phyloP scores from a whole-genome alignment of 2,329 filamentous ascomycete genomes.

The Talaromyces sp. region DNA sequence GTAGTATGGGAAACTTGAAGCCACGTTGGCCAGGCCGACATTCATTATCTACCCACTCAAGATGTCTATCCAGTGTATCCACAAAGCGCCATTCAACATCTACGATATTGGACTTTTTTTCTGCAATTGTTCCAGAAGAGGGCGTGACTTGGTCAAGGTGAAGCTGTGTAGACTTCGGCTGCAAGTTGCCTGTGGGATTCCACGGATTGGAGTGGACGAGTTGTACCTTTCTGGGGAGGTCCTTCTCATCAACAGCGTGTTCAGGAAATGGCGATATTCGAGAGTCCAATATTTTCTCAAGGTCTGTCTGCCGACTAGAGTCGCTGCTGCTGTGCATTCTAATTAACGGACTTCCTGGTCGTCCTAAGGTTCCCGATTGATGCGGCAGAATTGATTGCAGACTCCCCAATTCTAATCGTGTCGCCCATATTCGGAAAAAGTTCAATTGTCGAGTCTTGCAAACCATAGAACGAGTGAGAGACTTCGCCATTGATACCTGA shows the following conservation, averaged over 20 bases:
- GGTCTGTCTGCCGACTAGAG: background rate
- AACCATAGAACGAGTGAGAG: background rate
- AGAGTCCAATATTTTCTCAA: background rate
- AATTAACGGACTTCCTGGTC: slow-evolving; percentile 36
- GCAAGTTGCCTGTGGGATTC: background rate
- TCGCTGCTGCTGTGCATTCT: slow-evolving; percentile 24
- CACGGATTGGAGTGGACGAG: background rate
- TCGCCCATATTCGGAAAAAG: slow-evolving; percentile 31
- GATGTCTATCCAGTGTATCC: slow-evolving; percentile 33
- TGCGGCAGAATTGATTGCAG: slow-evolving; percentile 18
- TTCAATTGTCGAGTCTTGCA: background rate
- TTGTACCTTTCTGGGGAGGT: background rate
- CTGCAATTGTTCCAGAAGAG: background rate
- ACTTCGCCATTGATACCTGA: background rate
- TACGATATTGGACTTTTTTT: slow-evolving; percentile 20
- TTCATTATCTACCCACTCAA: slow-evolving; percentile 38
- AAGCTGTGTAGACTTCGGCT: background rate
- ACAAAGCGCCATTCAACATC: slow-evolving; percentile 38
- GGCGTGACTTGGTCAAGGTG: background rate
- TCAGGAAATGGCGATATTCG: background rate
- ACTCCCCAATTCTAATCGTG: slow-evolving; percentile 34
- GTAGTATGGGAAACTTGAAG: slow-evolving; percentile 38
- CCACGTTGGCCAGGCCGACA: slow-evolving; percentile 38
- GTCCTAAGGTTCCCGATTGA: slow-evolving; percentile 25
- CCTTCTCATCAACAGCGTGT: background rate